Conservation (phyloP, 2,329 filamentous ascomycete genomes). For the Claviceps purpurea region DNA sequence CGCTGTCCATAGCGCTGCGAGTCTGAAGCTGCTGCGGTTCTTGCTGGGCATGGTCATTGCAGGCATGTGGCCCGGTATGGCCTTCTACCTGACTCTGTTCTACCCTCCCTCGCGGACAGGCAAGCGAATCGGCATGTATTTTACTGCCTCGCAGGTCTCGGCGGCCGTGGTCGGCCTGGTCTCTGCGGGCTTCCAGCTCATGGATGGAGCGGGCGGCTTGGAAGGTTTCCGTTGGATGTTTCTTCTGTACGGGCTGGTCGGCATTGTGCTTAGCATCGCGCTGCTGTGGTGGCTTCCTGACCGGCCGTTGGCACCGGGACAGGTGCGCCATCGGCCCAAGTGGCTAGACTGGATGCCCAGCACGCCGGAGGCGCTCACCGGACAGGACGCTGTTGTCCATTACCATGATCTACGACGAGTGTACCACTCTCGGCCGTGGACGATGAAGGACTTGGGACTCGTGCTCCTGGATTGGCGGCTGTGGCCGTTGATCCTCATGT, state of each 20-base stretch:
- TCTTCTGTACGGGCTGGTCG: constrained; percentile 68
- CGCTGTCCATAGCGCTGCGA: constrained; percentile 71
- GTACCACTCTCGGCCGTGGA: constrained; percentile 66
- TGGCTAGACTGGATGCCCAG: constrained; percentile 53
- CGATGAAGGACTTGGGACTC: constrained; percentile 49
- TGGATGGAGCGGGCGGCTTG: constrained; percentile 65
- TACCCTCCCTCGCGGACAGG: constrained; percentile 78
- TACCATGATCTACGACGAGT: constrained; percentile 72
- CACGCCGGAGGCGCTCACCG: constrained; percentile 56
- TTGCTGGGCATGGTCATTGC: constrained; percentile 78
- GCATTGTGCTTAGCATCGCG: constrained; percentile 54
- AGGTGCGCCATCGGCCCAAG: constrained; percentile 35
- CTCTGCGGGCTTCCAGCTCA: constrained; percentile 81
- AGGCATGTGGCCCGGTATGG: constrained; percentile 93
- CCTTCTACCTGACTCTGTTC: constrained; percentile 82
- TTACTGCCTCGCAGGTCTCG: constrained; percentile 77
- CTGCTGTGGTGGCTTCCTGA: constrained; percentile 89
- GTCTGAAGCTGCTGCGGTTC: constrained; percentile 75
- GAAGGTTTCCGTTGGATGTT: constrained; percentile 92
- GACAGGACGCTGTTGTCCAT: constrained; percentile 67
- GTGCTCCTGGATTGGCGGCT: constrained; percentile 78
- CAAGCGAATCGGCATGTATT: constrained; percentile 82
- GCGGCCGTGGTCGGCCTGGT: constrained; percentile 81
- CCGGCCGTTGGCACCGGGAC: constrained; percentile 61
- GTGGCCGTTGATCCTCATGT: constrained; percentile 81